Evolutionary conservation across 345 rosid genomes (phyloP), one percentile per base, ranked within the genome.

Genomic region (Syzygium aromaticum): DNA sequence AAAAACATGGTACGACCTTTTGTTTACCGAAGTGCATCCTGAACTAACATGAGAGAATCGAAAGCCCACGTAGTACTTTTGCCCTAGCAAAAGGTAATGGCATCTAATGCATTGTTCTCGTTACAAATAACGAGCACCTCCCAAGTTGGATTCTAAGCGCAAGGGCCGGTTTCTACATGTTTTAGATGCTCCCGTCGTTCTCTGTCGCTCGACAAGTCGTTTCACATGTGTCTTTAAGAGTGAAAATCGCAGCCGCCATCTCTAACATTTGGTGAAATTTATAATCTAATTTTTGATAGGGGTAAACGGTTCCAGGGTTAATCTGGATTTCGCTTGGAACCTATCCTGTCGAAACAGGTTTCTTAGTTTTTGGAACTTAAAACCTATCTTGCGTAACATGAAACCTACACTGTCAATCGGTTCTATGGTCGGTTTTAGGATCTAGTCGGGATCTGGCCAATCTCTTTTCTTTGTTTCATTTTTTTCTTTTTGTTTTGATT

Each of bases 371-470:
- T 59, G 0, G 4, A 5, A 59, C 27, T 11, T 27, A 11, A 6
- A 11, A 27, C 1, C 0, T 5, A 57, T 2, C 11, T 0, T 4
- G 27, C 0, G 0, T 59, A 59, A 27, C 0, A 16, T 57, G 2
- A 11, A 59, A 59, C 64, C 11, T 27, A 27, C 11, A 14, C 11
- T 59, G 15, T 5, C 15, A 59, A 59, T 59, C 7, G 5, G 3
- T 43, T 43, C 7, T 7, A 43, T 6, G 46, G 1, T 43, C 46
- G 7, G 1, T 5, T 59, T 25, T 59, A 59, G 7, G 0, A 59
- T 59, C 0, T 11, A 59, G 12, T 59, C 27, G 15, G n/a, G 15
- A 59, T 3, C 7, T 14, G 0, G 3, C 0, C 64, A 59, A 59
- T 59, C 27, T 59, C 27, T 59, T 2, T 6, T 59, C 25, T 0